Evolutionary conservation across 257 asterid genomes (phyloP).

Genomic region (Jacaranda mimosifolia): DNA sequence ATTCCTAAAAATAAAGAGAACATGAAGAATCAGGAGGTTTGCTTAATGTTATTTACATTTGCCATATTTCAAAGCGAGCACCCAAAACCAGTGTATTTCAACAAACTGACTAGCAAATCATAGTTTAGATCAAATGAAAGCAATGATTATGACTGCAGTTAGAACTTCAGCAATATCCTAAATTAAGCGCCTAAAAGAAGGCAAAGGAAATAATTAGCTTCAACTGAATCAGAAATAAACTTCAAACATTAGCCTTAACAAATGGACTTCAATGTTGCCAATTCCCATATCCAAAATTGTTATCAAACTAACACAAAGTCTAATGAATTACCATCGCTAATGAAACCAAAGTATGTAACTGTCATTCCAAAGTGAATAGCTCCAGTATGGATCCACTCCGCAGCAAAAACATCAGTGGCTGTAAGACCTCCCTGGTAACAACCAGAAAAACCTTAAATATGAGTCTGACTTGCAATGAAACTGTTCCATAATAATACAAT

Average conservation of each 20-base stretch:
- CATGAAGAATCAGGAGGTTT: not conserved
- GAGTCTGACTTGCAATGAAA: slow-evolving; percentile 28
- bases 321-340: slow-evolving; percentile 82
- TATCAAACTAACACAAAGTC: slow-evolving; percentile 20
- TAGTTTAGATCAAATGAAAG: slow-evolving; percentile 17
- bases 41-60: not conserved
- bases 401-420: slow-evolving; percentile 97
- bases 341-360: slow-evolving; percentile 90
- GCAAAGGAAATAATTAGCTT: slow-evolving; percentile 18
- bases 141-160: not conserved
- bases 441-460: slow-evolving; percentile 34
- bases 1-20: not conserved
- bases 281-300: slow-evolving; percentile 3
- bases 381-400: slow-evolving; percentile 95
- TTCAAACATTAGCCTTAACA: slow-evolving; percentile 7
- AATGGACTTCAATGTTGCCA: slow-evolving; percentile 18
- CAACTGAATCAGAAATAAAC: slow-evolving; percentile 20
- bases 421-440: slow-evolving; percentile 92
- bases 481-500: not conserved
- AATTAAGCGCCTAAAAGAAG: slow-evolving; percentile 21
- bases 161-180: slow-evolving; percentile 21
- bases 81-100: slow-evolving; percentile 20
- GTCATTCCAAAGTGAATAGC: slow-evolving; percentile 94
- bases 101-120: not conserved
- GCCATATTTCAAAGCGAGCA: not conserved